Evolutionary conservation across 208 protist genomes (phyloP).

Genomic region (Polymyxa betae): DNA sequence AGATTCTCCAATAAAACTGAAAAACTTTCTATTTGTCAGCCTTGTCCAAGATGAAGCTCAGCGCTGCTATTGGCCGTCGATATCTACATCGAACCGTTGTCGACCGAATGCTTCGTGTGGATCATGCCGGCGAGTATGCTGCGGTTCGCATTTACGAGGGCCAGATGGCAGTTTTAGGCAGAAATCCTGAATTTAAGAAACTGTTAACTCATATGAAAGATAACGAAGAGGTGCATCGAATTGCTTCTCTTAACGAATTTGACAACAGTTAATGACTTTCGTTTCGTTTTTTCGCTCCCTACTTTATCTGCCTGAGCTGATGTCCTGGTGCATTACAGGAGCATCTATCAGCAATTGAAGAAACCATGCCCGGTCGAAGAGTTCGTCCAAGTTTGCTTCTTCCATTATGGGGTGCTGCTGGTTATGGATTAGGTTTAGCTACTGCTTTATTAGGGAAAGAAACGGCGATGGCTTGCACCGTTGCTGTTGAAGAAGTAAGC

Average conservation of each 20-base stretch:
- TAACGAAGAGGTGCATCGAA: constrained; percentile 62
- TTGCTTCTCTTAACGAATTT: too few species aligned
- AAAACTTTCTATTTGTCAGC: too few species aligned
- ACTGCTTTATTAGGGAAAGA: constrained; percentile 75
- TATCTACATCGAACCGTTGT: neutral
- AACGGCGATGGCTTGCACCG: constrained; percentile 76
- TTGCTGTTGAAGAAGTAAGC: constrained; percentile 70
- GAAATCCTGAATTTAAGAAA: neutral
- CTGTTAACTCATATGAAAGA: constrained; percentile 69
- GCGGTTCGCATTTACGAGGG: constrained; percentile 73
- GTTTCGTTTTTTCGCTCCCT: too few species aligned
- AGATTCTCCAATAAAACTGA: too few species aligned
- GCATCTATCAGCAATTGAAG: constrained; percentile 70
- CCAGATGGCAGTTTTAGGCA: constrained; percentile 68
- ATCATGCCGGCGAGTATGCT: constrained; percentile 74
- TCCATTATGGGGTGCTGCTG: constrained; percentile 72
- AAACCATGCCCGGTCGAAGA: constrained; percentile 65
- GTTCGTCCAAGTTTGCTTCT: constrained; percentile 71
- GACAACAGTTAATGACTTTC: too few species aligned
- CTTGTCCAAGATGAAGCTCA: too few species aligned
- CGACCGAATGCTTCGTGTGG: constrained; percentile 66
- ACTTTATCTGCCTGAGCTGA: too few species aligned
- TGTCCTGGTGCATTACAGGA: constrained; percentile 55
- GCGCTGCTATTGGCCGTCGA: too few species aligned
- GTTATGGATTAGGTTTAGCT: constrained; percentile 67